Evolutionary conservation across 148 eudicot genomes (phyloP).

Genomic region (Fallopia convolvulus): DNA sequence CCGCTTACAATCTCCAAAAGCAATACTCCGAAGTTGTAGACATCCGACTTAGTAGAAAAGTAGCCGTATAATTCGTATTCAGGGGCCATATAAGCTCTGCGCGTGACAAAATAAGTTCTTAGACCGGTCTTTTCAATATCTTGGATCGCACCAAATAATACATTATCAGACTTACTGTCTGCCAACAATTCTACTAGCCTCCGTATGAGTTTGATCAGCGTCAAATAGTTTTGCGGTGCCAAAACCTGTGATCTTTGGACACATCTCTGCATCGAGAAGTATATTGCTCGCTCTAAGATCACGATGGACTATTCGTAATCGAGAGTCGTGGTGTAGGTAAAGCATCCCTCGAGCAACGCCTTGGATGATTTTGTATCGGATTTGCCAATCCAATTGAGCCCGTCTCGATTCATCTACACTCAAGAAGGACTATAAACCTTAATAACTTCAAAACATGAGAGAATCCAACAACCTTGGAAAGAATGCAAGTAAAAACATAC

Average conservation of each 20-base stretch:
- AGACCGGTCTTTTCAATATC: no score
- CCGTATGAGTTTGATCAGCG: conserved; percentile 2
- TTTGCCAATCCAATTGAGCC: conserved; percentile 11
- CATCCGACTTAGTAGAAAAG: conserved; percentile 9
- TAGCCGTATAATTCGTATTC: conserved; percentile 7
- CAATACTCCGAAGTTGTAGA: conserved; percentile 13
- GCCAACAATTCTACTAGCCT: conserved; percentile 14
- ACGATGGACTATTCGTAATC: conserved; percentile 41
- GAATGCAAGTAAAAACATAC: conserved; percentile 9
- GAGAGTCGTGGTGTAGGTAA: conserved; percentile 42
- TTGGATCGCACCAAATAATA: no score
- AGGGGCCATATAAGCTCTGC: conserved; percentile 11
- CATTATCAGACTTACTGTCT: conserved; percentile 30
- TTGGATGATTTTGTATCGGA: conserved; percentile 27
- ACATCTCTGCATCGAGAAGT: conserved; percentile 35
- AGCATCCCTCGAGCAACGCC: conserved; percentile 16
- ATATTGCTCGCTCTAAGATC: conserved; percentile 44
- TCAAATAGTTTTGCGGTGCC: conserved; percentile 11
- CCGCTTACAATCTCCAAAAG: conserved; percentile 8
- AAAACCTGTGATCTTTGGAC: conserved; percentile 25
- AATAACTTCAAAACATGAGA: background rate
- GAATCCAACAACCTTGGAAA: conserved; percentile 20
- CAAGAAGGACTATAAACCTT: background rate
- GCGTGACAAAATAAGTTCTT: no score
- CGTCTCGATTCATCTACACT: conserved; percentile 10